These are phyloP conservation scores for Colletotrichum musicola DNA, from an alignment of 2,329 filamentous ascomycete species.

Conservation along the genomic window DNA sequence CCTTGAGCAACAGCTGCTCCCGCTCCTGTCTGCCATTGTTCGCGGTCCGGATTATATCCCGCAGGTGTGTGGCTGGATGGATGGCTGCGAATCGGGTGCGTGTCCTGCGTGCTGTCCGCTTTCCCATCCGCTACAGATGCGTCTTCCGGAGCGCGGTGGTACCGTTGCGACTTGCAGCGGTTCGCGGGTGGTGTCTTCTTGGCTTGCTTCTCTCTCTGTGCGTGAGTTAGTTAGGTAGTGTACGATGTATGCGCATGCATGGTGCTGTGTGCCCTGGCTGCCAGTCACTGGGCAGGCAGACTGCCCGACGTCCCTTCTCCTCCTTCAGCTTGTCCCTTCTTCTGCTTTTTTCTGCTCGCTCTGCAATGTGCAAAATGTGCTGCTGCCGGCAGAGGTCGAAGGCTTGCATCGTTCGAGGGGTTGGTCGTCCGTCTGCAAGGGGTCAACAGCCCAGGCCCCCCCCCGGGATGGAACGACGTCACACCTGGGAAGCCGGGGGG, in stretches of 20 bases:
- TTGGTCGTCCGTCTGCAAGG: constrained; percentile 14
- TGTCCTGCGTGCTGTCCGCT: background rate
- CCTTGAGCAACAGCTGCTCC: background rate
- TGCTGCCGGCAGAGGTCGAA: too few relatives aligned
- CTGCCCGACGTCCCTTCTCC: too few relatives aligned
- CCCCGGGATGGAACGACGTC: constrained; percentile 10
- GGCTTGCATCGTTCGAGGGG: too few relatives aligned
- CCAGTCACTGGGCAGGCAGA: too few relatives aligned
- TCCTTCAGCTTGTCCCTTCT: too few relatives aligned
- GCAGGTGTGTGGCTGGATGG: background rate
- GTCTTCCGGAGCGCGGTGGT: background rate
- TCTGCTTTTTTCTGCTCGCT: too few relatives aligned
- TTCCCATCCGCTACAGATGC: constrained; percentile 10
- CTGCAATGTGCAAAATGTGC: too few relatives aligned
- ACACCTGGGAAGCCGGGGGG: constrained; percentile 9
- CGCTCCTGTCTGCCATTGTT: background rate
- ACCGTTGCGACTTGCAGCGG: constrained; percentile 6
- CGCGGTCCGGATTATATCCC: background rate
- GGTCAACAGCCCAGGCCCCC: background rate
- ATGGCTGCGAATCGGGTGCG: background rate
- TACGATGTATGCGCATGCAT: background rate
- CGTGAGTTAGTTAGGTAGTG: constrained; percentile 2
- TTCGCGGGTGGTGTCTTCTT: constrained; percentile 14
- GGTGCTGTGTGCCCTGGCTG: background rate
- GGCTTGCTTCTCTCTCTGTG: background rate